Conservation (phyloP, 305 asterid species). For the Lippia alba region DNA sequence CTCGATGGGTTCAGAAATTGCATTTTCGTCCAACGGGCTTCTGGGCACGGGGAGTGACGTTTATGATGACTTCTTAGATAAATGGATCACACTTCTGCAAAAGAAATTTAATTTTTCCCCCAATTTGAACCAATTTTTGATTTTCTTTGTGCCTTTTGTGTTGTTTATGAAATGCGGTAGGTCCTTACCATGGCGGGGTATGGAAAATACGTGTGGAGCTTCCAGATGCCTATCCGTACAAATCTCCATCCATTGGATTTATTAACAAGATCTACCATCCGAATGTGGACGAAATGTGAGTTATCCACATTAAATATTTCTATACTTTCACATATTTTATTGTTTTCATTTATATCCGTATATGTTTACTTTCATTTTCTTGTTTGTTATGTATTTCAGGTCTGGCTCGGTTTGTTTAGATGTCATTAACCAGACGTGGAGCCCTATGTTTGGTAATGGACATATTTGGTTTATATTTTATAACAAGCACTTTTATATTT, state of each 20-base stretch:
- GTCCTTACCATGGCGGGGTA: constrained; percentile 90
- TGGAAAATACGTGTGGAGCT: constrained; percentile 97
- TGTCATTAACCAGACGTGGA: constrained; percentile 96
- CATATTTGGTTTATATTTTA: neutral
- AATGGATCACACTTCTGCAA: constrained; percentile 27
- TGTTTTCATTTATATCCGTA: neutral
- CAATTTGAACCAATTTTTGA: neutral
- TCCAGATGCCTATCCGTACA: constrained; percentile 93
- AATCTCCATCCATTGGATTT: constrained; percentile 94
- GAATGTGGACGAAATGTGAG: constrained; percentile 94
- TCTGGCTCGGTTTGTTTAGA: constrained; percentile 93
- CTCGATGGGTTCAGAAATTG: too few relatives aligned
- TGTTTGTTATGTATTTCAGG: constrained; percentile 53
- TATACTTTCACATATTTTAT: neutral
- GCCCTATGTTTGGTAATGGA: constrained; percentile 94
- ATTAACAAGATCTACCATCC: constrained; percentile 94
- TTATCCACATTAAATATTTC: constrained; percentile 3
- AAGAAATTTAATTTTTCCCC: constrained; percentile 2
- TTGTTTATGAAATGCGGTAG: constrained; percentile 48
- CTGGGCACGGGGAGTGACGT: neutral
- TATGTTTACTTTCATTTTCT: neutral
- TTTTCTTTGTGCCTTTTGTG: constrained; percentile 8
- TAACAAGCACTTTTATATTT: neutral
- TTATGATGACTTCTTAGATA: constrained; percentile 1
- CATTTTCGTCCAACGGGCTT: too few relatives aligned